Conservation (phyloP, 2,329 filamentous ascomycete genomes). For the Diaporthe sp. region DNA sequence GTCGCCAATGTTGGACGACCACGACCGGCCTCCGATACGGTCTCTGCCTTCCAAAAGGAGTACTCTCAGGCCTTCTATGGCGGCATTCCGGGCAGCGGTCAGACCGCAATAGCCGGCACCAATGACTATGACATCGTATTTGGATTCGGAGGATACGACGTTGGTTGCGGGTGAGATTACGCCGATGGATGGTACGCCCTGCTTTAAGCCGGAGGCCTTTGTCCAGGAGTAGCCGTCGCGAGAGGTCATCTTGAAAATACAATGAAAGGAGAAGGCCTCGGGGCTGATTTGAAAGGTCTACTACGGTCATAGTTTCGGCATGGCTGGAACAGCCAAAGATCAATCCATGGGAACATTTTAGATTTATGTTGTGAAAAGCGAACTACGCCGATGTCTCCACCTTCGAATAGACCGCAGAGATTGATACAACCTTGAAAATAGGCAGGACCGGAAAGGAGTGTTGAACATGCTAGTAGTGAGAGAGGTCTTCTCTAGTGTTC, state of each 20-base stretch:
- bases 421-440: not conserved
- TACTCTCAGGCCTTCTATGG: not conserved
- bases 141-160: not conserved
- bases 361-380: not conserved
- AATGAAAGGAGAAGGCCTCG: not conserved
- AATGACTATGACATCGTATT: constrained; percentile 6
- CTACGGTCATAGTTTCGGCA: too few species aligned
- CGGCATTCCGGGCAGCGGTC: not conserved
- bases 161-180: constrained; percentile 2
- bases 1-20: constrained; percentile 52
- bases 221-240: constrained; percentile 9
- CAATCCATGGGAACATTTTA: not conserved
- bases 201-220: not conserved
- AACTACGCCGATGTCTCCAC: not conserved
- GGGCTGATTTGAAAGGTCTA: too few species aligned
- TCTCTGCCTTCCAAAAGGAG: constrained; percentile 56
- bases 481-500: not conserved
- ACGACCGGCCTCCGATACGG: constrained; percentile 57
- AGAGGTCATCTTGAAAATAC: not conserved
- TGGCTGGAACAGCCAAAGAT: too few species aligned
- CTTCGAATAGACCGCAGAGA: too few species aligned
- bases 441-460: not conserved
- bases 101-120: constrained; percentile 8
- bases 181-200: constrained; percentile 1
- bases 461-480: not conserved